Evolutionary conservation across 2,329 filamentous ascomycete species (phyloP), one percentile per base, ranked within the genome.

Genomic region (Fusarium veterinarium): DNA sequence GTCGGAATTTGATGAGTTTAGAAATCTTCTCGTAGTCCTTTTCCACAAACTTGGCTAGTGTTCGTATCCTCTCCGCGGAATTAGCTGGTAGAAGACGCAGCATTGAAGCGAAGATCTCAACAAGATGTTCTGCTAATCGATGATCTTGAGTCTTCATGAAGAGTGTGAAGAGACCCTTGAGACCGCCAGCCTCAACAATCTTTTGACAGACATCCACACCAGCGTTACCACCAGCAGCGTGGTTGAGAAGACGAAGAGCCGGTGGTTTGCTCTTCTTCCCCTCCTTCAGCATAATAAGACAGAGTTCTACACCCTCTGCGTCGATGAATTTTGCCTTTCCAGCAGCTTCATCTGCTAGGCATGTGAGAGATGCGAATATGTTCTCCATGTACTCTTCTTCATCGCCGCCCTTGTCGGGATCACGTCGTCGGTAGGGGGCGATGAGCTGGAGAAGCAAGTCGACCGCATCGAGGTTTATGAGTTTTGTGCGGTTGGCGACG

Each of bases 371-470:
- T 78, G 97, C 95, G 80, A 99, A 99, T 1, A 98, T 80, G 74
- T 99, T 97, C 81, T 97, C 94, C 79, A 97, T 93, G 80, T 93
- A 98, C 83, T 99, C 96, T 79, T 97, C 95, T 81, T 98, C 96
- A 56, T 96, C 92, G 37, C 92, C 91, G 65, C 95, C 94, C 78
- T 93, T 95, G 53, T 91, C 89, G 0, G 96, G 96, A 78, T 99
- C 95, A 53, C 91, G 89, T 83, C 92, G 93, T 63, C 96, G 91
- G 83, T 98, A 99, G 3, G 91, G 85, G 3, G 95, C 93, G 1
- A 97, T 88, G 1, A 97, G 87, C 81, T 97, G 94, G 19, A 99
- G 90, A 74, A 97, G 85, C 6, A 88, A 81, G 76, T 99, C 95
- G 12, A 96, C 87, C 1, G 93, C 92, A 69, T 97, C 91, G 2